Percentiles rank a stretch among this genome's conserved stretches.
Conservation (phyloP, 2,329 filamentous ascomycete species). For the Tolypocladium nubicola region DNA sequence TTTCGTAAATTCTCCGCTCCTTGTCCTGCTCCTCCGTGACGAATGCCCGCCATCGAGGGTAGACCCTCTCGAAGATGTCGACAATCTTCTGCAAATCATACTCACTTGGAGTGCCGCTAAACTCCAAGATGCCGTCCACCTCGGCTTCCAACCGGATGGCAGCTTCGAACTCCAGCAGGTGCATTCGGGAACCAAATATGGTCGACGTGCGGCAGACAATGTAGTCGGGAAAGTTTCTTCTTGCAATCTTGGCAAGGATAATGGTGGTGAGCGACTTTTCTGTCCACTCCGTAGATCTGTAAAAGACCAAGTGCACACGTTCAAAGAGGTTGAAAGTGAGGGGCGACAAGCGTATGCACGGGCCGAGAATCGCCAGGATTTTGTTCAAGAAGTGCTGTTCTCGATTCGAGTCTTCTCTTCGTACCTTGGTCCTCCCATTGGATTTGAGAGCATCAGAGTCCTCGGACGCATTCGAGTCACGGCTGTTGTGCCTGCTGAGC, state of each 20-base stretch:
- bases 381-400: slow-evolving; percentile 67
- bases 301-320: slow-evolving; percentile 90
- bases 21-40: slow-evolving; percentile 66
- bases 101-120: slow-evolving; percentile 57
- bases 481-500: slow-evolving; percentile 53
- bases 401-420: slow-evolving; percentile 42
- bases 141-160: slow-evolving; percentile 72
- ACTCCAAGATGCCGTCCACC: slow-evolving; percentile 75
- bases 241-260: slow-evolving; percentile 82
- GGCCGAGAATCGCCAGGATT: slow-evolving; percentile 66
- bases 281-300: slow-evolving; percentile 92
- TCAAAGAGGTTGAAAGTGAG: slow-evolving; percentile 74
- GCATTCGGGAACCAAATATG: slow-evolving; percentile 68
- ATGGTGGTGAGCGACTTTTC: slow-evolving; percentile 94
- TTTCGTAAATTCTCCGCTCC: slow-evolving; percentile 67
- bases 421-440: slow-evolving; percentile 7
- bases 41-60: slow-evolving; percentile 70
- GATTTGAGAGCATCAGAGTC: slow-evolving; percentile 23
- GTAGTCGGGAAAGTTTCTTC: slow-evolving; percentile 79
- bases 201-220: slow-evolving; percentile 82
- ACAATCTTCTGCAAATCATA: slow-evolving; percentile 58
- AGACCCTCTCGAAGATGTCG: slow-evolving; percentile 60
- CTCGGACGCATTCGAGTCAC: slow-evolving; percentile 39
- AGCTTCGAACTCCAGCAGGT: slow-evolving; percentile 81
- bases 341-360: slow-evolving; percentile 72